Evolutionary conservation across 148 eudicot genomes (phyloP), one percentile per base, ranked within the genome.

Genomic region (Euryodendron excelsum): DNA sequence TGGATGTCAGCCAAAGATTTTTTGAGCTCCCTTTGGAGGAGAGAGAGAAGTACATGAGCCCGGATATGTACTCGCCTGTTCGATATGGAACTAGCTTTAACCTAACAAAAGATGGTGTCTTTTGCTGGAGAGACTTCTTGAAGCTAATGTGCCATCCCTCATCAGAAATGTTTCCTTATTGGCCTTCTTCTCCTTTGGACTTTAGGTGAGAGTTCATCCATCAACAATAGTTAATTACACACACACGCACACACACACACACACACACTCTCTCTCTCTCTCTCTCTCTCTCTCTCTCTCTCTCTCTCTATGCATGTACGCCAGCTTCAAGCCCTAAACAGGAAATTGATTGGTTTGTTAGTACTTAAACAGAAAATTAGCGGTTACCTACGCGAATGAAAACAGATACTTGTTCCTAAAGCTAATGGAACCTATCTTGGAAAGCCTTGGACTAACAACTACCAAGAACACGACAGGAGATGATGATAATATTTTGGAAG

Each of bases 51-150:
- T 82, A 86, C 79, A 94, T 94, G 98, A 82, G 90, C 17, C 7
- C 82, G 0, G 86, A 92, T 75, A 80, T 90, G 85, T 78, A 59
- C 68, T 79, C 93, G 0, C 87, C 93, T 12, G 92, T 90, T 44
- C 77, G 98, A 44, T 94, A 91, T 50, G 98, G 98, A 69, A 94
- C 98, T 7, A 94, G 98, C 84, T 91, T 87, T 56, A 92, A 91
- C 82, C 98, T 92, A 84, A 88, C 75, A 47, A 91, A 85, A 33
- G 98, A 94, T 73, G 86, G 83, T 12, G 87, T 90, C 34, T 92
- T 86, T 59, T 86, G 85, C 76, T 94, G 98, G 98, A 84, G 98
- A 81, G 98, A 94, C 72, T 94, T 94, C 72, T 64, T 94, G 63
- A 94, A 94, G 87, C 85, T 94, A 5, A 88, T 77, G 68, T 91